Percentiles rank a stretch among this genome's conserved stretches.
phyloP scores from a whole-genome alignment of 2,329 filamentous ascomycete species.

The Cladophialophora immunda region DNA sequence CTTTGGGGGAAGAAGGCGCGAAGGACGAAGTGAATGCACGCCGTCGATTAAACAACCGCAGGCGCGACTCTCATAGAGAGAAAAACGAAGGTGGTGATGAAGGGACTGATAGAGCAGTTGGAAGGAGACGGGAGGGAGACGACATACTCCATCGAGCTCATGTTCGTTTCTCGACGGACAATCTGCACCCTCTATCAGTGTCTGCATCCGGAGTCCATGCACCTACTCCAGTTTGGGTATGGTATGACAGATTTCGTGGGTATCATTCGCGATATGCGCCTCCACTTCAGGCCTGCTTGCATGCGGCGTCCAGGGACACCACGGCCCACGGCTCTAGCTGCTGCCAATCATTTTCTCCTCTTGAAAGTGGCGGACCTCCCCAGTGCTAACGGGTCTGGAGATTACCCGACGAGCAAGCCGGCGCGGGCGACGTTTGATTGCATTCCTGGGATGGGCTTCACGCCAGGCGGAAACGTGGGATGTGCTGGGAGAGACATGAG shows the following conservation, averaged over 20 bases:
- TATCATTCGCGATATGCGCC: slow-evolving; percentile 4
- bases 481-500: slow-evolving; percentile 2
- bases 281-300: slow-evolving; percentile 10
- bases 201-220: slow-evolving; percentile 17
- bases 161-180: slow-evolving; percentile 14
- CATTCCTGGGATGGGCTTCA: not conserved
- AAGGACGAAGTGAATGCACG: slow-evolving; percentile 14
- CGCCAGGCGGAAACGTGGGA: not conserved
- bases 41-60: slow-evolving; percentile 25
- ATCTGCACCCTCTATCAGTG: slow-evolving; percentile 23
- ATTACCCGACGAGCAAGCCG: slow-evolving; percentile 5
- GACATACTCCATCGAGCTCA: slow-evolving; percentile 5
- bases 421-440: slow-evolving; percentile 8
- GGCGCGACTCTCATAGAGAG: slow-evolving; percentile 27
- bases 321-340: not conserved
- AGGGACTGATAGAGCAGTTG: slow-evolving; percentile 10
- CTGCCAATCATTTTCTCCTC: slow-evolving; percentile 8
- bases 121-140: slow-evolving; percentile 12
- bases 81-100: slow-evolving; percentile 27
- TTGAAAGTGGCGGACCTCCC: slow-evolving; percentile 5
- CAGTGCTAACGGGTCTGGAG: slow-evolving; percentile 2
- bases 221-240: slow-evolving; percentile 17
- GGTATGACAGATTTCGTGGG: slow-evolving; percentile 16
- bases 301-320: not conserved
- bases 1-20: slow-evolving; percentile 20